A percentile compares a stretch with the other conserved stretches of the same genome.
These are phyloP conservation scores for Leishmania braziliensis DNA, from an alignment of 208 protist genomes.

Conservation along the genomic window DNA sequence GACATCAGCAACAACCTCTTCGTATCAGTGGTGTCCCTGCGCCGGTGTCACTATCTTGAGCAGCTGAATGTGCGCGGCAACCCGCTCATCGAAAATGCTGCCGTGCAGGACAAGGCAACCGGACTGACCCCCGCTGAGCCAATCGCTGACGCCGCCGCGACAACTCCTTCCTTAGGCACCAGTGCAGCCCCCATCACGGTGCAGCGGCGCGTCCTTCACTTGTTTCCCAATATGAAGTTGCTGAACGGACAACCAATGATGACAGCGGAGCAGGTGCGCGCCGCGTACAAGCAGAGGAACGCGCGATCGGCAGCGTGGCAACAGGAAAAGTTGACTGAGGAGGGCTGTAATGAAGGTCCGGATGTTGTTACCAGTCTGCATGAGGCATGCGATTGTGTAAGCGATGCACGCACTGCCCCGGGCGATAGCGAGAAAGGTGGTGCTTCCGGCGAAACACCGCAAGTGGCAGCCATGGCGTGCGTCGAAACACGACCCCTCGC, in stretches of 20 bases:
- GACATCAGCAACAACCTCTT: conserved; percentile 83
- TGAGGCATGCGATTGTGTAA: background rate
- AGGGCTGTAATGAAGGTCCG: background rate
- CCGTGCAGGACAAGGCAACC: conserved; percentile 8
- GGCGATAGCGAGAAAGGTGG: background rate
- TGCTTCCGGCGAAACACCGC: background rate
- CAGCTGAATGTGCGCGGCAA: conserved; percentile 76
- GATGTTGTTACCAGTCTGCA: background rate
- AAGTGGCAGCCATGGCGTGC: too few relatives aligned
- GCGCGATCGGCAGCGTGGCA: background rate
- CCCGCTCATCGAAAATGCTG: conserved; percentile 44
- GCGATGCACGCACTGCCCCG: background rate
- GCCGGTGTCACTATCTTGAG: conserved; percentile 74
- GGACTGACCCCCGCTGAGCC: background rate
- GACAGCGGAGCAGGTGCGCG: conserved; percentile 23
- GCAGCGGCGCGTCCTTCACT: conserved; percentile 32
- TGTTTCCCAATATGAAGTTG: conserved; percentile 46
- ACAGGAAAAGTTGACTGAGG: background rate
- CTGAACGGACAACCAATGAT: conserved; percentile 51
- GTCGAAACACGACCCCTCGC: background rate
- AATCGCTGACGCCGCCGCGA: background rate
- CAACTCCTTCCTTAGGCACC: background rate
- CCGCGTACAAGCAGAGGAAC: conserved; percentile 11
- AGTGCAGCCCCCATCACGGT: conserved; percentile 11
- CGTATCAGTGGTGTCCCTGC: conserved; percentile 51